Evolutionary conservation across 441 rosid genomes (phyloP).

Genomic region (Biscutella laevigata): DNA sequence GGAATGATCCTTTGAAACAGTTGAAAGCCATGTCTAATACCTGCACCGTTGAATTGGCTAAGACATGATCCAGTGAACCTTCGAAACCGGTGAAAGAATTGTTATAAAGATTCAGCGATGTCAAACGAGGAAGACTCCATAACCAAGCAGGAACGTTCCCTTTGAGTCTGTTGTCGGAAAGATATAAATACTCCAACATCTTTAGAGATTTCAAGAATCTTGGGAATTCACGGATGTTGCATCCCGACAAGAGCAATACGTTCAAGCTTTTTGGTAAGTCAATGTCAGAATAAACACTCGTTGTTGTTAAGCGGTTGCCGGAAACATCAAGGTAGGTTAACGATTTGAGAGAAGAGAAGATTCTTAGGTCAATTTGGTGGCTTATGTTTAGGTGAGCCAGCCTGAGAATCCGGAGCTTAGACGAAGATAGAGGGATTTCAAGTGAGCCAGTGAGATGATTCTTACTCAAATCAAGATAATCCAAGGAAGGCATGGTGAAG

Average conservation of each 20-base stretch:
- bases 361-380: background rate
- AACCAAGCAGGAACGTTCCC: constrained; percentile 19
- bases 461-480: background rate
- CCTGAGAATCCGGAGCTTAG: background rate
- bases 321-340: background rate
- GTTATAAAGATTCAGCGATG: background rate
- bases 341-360: constrained; percentile 6
- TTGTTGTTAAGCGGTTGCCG: background rate
- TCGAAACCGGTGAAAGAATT: background rate
- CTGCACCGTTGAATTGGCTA: background rate
- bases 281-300: background rate
- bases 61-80: background rate
- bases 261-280: background rate
- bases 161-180: constrained; percentile 6
- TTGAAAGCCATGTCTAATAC: background rate
- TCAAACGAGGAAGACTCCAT: constrained; percentile 2
- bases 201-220: background rate
- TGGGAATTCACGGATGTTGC: constrained; percentile 11
- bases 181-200: background rate
- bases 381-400: background rate
- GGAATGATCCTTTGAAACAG: background rate
- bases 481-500: constrained; percentile 3
- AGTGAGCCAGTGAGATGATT: constrained; percentile 8
- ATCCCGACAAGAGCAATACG: background rate
- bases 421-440: background rate